These are phyloP conservation scores for Fusarium ramigenum DNA, from an alignment of 2,329 filamentous ascomycete species.

Conservation along the genomic window DNA sequence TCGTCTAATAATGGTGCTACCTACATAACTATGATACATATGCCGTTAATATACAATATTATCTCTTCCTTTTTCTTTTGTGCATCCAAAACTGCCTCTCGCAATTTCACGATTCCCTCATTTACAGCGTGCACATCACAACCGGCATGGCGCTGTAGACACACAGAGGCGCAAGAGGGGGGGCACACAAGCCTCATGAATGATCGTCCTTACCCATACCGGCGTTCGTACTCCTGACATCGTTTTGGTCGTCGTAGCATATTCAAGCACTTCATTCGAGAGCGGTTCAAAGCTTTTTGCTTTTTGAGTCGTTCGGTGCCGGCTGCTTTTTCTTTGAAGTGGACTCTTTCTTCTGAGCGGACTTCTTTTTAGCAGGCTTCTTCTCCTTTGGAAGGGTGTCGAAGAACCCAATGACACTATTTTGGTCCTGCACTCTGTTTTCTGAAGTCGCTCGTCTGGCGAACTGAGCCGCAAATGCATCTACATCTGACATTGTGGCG, in stretches of 20 bases:
- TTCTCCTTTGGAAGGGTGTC: not conserved
- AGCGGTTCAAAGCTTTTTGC: not conserved
- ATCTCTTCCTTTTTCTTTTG: not conserved
- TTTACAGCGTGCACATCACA: not conserved
- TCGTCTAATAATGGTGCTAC: constrained; percentile 17
- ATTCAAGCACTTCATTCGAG: not conserved
- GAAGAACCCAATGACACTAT: not conserved
- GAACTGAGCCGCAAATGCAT: constrained; percentile 8
- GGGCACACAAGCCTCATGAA: not conserved
- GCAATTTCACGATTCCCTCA: not conserved
- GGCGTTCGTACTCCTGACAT: not conserved
- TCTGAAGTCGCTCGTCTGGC: not conserved
- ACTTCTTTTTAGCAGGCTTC: not conserved
- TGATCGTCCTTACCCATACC: not conserved
- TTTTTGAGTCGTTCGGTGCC: not conserved
- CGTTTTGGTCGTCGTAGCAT: not conserved
- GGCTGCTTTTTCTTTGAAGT: not conserved
- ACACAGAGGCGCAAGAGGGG: not conserved
- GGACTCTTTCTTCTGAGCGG: not conserved
- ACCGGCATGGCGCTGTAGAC: not conserved
- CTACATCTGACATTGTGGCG: not conserved
- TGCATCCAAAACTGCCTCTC: not conserved
- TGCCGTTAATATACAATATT: constrained; percentile 9
- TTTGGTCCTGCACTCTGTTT: not conserved
- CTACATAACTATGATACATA: constrained; percentile 25